These are phyloP conservation scores for Pyrus pyrifolia DNA, from an alignment of 306 rosid genomes.

Conservation along the genomic window DNA sequence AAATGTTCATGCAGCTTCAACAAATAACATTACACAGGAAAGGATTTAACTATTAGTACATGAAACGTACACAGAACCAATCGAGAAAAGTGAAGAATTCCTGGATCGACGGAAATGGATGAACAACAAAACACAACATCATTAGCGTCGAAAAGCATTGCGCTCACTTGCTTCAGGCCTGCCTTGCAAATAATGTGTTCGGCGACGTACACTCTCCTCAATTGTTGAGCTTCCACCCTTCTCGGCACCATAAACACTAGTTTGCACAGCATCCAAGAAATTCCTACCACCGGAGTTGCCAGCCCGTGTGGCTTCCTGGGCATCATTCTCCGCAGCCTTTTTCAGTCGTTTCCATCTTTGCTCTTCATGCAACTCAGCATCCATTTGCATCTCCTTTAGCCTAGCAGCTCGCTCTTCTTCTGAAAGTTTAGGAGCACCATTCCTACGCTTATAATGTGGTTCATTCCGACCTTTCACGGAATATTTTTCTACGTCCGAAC, in stretches of 20 bases:
- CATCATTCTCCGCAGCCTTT: constrained; percentile 79
- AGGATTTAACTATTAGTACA: background rate
- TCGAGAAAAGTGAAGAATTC: background rate
- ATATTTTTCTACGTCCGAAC: constrained; percentile 33
- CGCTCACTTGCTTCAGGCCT: constrained; percentile 5
- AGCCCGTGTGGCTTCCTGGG: constrained; percentile 43
- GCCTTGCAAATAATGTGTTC: constrained; percentile 85
- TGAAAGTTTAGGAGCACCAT: constrained; percentile 59
- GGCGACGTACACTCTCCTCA: constrained; percentile 90
- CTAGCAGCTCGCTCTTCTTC: constrained; percentile 86
- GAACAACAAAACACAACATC: background rate
- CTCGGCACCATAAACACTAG: constrained; percentile 72
- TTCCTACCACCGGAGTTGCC: constrained; percentile 40
- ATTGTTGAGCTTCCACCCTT: constrained; percentile 85
- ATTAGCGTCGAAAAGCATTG: constrained; percentile 14
- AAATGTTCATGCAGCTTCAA: background rate
- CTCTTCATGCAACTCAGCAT: constrained; percentile 92
- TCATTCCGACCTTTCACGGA: constrained; percentile 31
- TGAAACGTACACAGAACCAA: background rate
- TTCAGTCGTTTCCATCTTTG: constrained; percentile 87
- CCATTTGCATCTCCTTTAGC: constrained; percentile 80
- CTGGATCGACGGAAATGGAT: background rate
- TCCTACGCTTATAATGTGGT: constrained; percentile 44
- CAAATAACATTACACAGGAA: background rate
- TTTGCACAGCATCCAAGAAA: constrained; percentile 78